phyloP scores from a whole-genome alignment of 192 early-diverging fungal genomes.

The Umbelopsis isabellina region DNA sequence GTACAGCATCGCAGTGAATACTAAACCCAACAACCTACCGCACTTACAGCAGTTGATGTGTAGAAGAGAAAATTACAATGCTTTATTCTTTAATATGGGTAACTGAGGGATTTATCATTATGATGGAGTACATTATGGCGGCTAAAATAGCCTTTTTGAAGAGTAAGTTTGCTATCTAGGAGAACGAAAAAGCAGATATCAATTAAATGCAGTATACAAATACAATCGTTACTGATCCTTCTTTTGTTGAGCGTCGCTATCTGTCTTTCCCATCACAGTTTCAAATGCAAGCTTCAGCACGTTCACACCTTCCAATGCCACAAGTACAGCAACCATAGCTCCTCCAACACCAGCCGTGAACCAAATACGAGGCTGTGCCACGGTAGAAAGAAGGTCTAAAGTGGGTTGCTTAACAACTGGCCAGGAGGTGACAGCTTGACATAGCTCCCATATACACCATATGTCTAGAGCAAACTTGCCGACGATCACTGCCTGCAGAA shows the following conservation, averaged over 20 bases:
- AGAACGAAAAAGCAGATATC: too few relatives aligned
- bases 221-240: neutral
- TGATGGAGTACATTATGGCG: too few relatives aligned
- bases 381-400: neutral
- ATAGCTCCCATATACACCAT: conserved; percentile 11
- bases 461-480: neutral
- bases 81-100: too few relatives aligned
- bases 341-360: neutral
- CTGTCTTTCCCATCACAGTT: neutral
- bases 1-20: too few relatives aligned
- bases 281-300: neutral
- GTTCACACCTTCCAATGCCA: neutral
- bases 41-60: too few relatives aligned
- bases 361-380: neutral
- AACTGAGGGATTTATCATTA: too few relatives aligned
- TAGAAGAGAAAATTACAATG: too few relatives aligned
- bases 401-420: neutral
- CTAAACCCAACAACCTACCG: too few relatives aligned
- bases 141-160: too few relatives aligned
- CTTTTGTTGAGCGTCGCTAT: neutral
- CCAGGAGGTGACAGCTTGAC: neutral
- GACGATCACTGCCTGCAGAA: neutral
- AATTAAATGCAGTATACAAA: neutral
- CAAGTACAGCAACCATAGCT: neutral
- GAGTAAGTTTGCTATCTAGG: too few relatives aligned